These are phyloP conservation scores for Cyathus striatus DNA, from an alignment of 768 basidiomycete species.

Conservation along the genomic window DNA sequence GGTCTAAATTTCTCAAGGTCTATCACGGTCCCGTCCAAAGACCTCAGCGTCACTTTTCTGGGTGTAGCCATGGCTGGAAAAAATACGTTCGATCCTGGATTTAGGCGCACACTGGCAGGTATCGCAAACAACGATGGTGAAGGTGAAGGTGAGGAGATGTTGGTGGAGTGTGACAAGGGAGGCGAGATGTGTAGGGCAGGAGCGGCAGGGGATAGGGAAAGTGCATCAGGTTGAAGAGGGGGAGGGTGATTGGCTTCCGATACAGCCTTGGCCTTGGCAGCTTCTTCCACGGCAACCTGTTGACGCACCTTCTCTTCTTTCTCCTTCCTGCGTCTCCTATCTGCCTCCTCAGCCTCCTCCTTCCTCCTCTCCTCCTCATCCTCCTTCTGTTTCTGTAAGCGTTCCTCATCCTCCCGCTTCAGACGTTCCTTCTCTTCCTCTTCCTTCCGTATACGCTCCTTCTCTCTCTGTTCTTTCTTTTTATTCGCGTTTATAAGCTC, in stretches of 20 bases:
- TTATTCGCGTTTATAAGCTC: too few species aligned
- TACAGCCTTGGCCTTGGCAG: too few species aligned
- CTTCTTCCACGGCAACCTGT: constrained; percentile 73
- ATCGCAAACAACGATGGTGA: constrained; percentile 53
- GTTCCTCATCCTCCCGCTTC: too few species aligned
- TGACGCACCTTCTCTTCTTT: constrained; percentile 43
- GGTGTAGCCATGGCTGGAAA: constrained; percentile 45
- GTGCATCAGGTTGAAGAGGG: constrained; percentile 60
- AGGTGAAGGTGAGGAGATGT: constrained; percentile 60
- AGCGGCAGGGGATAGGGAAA: constrained; percentile 60
- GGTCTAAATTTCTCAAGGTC: constrained; percentile 44
- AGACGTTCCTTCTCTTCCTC: too few species aligned
- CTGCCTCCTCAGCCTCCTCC: too few species aligned
- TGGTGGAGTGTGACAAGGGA: constrained; percentile 38
- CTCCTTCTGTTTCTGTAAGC: too few species aligned
- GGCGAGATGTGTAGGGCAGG: constrained; percentile 47
- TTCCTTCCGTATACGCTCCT: too few species aligned
- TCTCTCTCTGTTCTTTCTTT: too few species aligned
- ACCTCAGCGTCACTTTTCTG: constrained; percentile 54
- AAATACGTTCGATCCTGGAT: constrained; percentile 60
- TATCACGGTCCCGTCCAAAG: constrained; percentile 59
- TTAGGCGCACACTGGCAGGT: constrained; percentile 43
- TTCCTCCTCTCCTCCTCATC: too few species aligned
- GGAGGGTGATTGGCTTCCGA: too few species aligned
- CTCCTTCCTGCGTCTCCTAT: too few species aligned